These are phyloP conservation scores for Trichoderma sp. DNA, from an alignment of 2,329 filamentous ascomycete species.

Conservation along the genomic window DNA sequence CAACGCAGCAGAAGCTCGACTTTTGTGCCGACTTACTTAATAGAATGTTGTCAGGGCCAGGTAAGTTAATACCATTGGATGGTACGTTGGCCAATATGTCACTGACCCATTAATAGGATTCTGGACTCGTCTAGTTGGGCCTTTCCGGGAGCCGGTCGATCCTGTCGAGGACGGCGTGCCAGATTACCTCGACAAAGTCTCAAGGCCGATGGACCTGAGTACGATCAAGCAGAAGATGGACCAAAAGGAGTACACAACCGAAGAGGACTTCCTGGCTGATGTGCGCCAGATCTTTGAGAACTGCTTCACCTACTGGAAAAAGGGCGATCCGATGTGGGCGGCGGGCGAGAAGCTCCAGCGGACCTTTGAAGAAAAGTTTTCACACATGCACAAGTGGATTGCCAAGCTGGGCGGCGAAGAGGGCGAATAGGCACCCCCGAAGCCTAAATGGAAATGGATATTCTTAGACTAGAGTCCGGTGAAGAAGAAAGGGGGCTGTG, in stretches of 20 bases:
- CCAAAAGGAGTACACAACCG: conserved; percentile 52
- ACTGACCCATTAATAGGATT: conserved; percentile 51
- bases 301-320: conserved; percentile 66
- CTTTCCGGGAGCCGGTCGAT: conserved; percentile 64
- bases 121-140: conserved; percentile 67
- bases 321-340: conserved; percentile 57
- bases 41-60: conserved; percentile 65
- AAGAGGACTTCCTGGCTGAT: conserved; percentile 60
- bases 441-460: not conserved
- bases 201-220: conserved; percentile 63
- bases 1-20: conserved; percentile 53
- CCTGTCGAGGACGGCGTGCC: conserved; percentile 61
- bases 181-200: conserved; percentile 64
- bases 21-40: conserved; percentile 63
- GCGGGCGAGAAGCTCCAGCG: conserved; percentile 63
- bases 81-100: not conserved
- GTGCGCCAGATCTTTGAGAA: conserved; percentile 66
- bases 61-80: conserved; percentile 41
- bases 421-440: conserved; percentile 32
- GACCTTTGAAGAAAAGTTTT: conserved; percentile 62
- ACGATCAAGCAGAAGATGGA: conserved; percentile 67
- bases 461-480: too few relatives aligned
- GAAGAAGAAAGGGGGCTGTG: not conserved
- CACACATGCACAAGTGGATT: conserved; percentile 63
- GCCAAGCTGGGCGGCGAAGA: conserved; percentile 53